Conservation (phyloP, 257 asterid species). For the Penstemon eatonii region DNA sequence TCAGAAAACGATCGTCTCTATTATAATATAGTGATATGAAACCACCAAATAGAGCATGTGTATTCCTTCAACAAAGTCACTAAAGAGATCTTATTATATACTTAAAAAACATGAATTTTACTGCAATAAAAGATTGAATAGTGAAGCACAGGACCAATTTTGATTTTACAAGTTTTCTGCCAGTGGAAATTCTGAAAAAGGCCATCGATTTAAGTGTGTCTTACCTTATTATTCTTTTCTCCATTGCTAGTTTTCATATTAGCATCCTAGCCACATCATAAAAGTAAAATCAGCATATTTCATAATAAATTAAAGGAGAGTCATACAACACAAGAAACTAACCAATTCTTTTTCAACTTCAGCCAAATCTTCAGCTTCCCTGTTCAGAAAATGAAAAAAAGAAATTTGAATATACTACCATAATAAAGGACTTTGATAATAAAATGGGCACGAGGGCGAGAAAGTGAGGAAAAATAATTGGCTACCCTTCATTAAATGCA, state of each 20-base stretch:
- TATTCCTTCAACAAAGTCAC: neutral
- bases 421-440: conserved; percentile 18
- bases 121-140: neutral
- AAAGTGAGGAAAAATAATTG: conserved; percentile 19
- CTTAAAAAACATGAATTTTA: neutral
- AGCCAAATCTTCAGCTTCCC: conserved; percentile 79
- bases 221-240: conserved; percentile 50
- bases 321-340: conserved; percentile 29
- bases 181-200: neutral
- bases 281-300: conserved; percentile 31
- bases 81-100: neutral
- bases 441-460: conserved; percentile 19
- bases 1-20: neutral
- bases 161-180: neutral
- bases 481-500: conserved; percentile 82
- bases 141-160: neutral
- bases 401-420: conserved; percentile 5
- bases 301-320: conserved; percentile 19
- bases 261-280: conserved; percentile 58
- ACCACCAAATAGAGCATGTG: neutral
- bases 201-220: neutral
- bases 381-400: conserved; percentile 35
- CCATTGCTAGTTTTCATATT: conserved; percentile 63
- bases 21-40: conserved; percentile 2
- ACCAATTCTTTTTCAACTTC: conserved; percentile 97